phyloP scores from a whole-genome alignment of 1,284 basidiomycete species.

The Cystobasidium sp. region DNA sequence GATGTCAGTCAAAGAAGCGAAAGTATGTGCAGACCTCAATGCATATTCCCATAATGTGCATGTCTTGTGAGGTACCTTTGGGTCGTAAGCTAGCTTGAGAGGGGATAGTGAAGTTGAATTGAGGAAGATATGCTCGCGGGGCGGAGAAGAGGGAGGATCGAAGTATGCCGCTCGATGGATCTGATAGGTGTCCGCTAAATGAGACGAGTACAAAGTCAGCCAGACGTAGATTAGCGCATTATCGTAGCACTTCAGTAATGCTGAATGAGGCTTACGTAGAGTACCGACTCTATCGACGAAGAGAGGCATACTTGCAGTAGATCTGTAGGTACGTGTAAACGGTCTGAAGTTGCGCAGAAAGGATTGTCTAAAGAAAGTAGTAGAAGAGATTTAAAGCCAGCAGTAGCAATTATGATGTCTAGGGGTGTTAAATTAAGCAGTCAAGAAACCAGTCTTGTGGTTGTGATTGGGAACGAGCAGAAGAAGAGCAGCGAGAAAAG shows the following conservation, averaged over 20 bases:
- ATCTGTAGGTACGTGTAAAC: not conserved
- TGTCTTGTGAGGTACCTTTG: conserved; percentile 1
- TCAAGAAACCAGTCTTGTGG: too few species aligned
- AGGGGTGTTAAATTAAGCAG: too few species aligned
- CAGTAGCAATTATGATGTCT: too few species aligned
- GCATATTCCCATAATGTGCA: conserved; percentile 30
- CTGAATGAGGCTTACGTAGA: not conserved
- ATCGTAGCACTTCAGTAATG: not conserved
- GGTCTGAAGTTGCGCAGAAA: too few species aligned
- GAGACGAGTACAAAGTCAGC: not conserved
- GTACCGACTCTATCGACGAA: conserved; percentile 6
- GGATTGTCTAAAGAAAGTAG: too few species aligned
- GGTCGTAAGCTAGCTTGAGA: not conserved
- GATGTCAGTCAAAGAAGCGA: not conserved
- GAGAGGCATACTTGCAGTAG: not conserved
- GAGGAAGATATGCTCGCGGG: not conserved
- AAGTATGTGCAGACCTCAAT: conserved; percentile 3
- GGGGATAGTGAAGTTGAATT: not conserved
- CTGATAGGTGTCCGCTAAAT: not conserved
- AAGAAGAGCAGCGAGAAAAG: too few species aligned
- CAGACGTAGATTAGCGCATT: not conserved
- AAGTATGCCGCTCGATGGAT: not conserved
- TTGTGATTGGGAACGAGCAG: too few species aligned
- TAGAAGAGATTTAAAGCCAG: too few species aligned
- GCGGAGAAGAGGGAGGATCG: not conserved